Evolutionary conservation across 2,329 filamentous ascomycete species (phyloP).

Genomic region (Epichloe sp.): DNA sequence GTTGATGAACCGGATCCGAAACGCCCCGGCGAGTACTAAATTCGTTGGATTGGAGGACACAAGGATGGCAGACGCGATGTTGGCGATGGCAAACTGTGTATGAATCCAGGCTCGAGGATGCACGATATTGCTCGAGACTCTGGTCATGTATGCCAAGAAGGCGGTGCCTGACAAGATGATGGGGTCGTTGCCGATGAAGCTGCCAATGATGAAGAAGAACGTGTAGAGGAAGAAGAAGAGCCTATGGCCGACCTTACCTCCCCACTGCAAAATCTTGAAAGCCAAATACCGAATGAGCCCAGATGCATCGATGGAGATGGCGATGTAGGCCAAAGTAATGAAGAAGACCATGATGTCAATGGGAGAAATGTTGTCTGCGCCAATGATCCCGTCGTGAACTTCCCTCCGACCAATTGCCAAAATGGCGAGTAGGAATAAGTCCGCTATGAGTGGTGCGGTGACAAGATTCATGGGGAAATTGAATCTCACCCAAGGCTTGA

Average conservation of each 20-base stretch:
- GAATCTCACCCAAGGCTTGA: constrained; percentile 33
- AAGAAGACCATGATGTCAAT: constrained; percentile 67
- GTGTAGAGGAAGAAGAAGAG: constrained; percentile 61
- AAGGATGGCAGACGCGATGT: constrained; percentile 61
- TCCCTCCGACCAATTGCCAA: constrained; percentile 52
- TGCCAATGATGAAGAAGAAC: constrained; percentile 57
- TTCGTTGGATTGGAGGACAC: constrained; percentile 72
- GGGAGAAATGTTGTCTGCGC: constrained; percentile 51
- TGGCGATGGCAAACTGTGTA: constrained; percentile 58
- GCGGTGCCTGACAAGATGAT: constrained; percentile 63
- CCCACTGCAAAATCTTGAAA: constrained; percentile 56
- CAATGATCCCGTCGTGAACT: constrained; percentile 55
- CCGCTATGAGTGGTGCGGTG: constrained; percentile 56
- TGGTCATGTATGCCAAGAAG: constrained; percentile 65
- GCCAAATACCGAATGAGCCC: constrained; percentile 58
- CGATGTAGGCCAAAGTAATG: constrained; percentile 60
- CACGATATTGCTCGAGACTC: constrained; percentile 58
- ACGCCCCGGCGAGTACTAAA: constrained; percentile 59
- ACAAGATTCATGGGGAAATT: constrained; percentile 56
- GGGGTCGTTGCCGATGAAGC: constrained; percentile 62
- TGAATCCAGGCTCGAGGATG: constrained; percentile 62
- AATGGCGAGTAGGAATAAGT: constrained; percentile 59
- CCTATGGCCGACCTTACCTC: constrained; percentile 51
- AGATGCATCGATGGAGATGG: constrained; percentile 64
- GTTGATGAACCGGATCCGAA: constrained; percentile 56